Evolutionary conservation across 129 eudicot genomes (phyloP).

Genomic region (Pittosporum tobira): DNA sequence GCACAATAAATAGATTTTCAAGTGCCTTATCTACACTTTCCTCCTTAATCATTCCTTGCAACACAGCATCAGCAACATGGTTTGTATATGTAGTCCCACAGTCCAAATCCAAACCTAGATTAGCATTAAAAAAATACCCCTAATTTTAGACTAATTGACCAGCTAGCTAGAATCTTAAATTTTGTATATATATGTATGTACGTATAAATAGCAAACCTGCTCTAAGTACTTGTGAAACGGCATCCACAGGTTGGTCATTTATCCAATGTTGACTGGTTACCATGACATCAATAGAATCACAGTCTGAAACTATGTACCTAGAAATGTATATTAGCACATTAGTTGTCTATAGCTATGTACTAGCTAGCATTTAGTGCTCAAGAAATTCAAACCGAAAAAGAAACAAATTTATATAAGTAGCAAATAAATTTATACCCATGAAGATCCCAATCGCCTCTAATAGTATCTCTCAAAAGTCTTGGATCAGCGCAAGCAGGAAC

Average conservation of each 20-base stretch:
- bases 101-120: slow-evolving; percentile 31
- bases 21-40: slow-evolving; percentile 20
- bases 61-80: slow-evolving; percentile 10
- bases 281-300: slow-evolving; percentile 42
- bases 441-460: slow-evolving; percentile 40
- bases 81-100: slow-evolving; percentile 23
- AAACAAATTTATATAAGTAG: too few species aligned
- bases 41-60: slow-evolving; percentile 22
- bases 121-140: not conserved
- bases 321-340: too few species aligned
- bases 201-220: slow-evolving; percentile 11
- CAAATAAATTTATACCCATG: slow-evolving; percentile 26
- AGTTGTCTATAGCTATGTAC: too few species aligned
- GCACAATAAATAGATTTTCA: slow-evolving; percentile 12
- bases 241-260: slow-evolving; percentile 15
- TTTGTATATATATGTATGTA: too few species aligned
- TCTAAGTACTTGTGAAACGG: slow-evolving; percentile 18
- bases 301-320: slow-evolving; percentile 49
- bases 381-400: not conserved
- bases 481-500: slow-evolving; percentile 42
- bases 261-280: slow-evolving; percentile 18
- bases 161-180: too few species aligned
- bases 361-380: too few species aligned
- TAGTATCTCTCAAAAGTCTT: slow-evolving; percentile 23
- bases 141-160: too few species aligned